These are phyloP conservation scores for Solanum infundibuliforme DNA, from an alignment of 257 asterid genomes.

Conservation along the genomic window DNA sequence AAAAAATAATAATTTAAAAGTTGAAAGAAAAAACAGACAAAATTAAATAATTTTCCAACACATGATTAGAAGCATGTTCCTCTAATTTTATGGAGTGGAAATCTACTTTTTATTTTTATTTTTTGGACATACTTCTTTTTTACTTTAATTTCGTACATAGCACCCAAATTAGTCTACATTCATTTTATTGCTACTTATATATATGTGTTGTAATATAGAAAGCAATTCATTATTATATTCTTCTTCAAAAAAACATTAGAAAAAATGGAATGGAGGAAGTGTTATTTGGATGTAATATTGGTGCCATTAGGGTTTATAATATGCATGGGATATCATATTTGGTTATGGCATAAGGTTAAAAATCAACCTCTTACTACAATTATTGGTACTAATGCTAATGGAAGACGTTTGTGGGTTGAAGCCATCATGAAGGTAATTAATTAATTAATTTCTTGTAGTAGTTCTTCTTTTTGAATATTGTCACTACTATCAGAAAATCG, in stretches of 20 bases:
- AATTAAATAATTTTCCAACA: not conserved
- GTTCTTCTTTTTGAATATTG: not conserved
- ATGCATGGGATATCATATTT: conserved; percentile 60
- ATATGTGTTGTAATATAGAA: not conserved
- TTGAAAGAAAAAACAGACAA: not conserved
- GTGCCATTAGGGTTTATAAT: conserved; percentile 53
- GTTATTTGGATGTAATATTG: conserved; percentile 62
- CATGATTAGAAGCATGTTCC: conserved; percentile 5
- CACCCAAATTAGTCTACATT: conserved; percentile 14
- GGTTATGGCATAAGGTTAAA: conserved; percentile 66
- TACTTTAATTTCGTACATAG: not conserved
- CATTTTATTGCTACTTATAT: conserved; percentile 4
- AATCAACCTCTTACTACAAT: conserved; percentile 61
- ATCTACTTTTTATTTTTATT: not conserved
- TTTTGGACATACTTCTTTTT: not conserved
- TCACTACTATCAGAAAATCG: not conserved
- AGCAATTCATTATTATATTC: not conserved
- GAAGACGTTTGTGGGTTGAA: conserved; percentile 83
- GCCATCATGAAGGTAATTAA: conserved; percentile 74
- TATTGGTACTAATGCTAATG: conserved; percentile 68
- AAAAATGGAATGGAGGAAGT: conserved; percentile 77
- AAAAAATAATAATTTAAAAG: not conserved
- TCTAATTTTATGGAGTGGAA: conserved; percentile 10
- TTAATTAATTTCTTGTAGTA: not conserved
- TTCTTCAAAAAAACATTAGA: not conserved